A percentile compares a stretch with the other conserved stretches of the same genome.
These are phyloP conservation scores for Annona cherimola DNA, from an alignment of 164 flowering plant genomes.

Conservation along the genomic window DNA sequence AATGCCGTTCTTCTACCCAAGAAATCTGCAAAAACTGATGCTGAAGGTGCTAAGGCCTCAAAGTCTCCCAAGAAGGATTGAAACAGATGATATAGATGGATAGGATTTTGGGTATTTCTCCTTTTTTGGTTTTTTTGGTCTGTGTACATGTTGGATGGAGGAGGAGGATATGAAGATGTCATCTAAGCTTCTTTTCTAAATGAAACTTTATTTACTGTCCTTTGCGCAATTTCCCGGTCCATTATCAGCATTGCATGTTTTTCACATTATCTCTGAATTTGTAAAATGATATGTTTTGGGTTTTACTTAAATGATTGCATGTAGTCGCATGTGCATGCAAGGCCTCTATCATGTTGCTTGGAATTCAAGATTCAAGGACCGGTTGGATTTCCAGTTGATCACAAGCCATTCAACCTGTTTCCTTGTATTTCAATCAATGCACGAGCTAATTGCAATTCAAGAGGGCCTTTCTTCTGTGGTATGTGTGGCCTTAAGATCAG, in stretches of 20 bases:
- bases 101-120: not conserved
- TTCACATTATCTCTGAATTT: too few species aligned
- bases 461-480: too few species aligned
- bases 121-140: not conserved
- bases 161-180: too few species aligned
- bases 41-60: not conserved
- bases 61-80: conserved; percentile 12
- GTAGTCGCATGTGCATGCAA: not conserved
- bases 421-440: not conserved
- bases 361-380: conserved; percentile 8
- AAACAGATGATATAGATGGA: not conserved
- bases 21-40: conserved; percentile 11
- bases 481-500: too few species aligned
- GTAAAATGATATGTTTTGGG: not conserved
- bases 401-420: not conserved
- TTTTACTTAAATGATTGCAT: conserved; percentile 1
- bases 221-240: not conserved
- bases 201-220: not conserved
- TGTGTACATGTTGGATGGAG: not conserved
- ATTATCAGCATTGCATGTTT: not conserved
- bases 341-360: conserved; percentile 10
- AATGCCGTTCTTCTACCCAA: conserved; percentile 31
- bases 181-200: too few species aligned
- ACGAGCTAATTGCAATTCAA: not conserved
- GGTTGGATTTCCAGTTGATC: conserved; percentile 2